Evolutionary conservation across 2,329 filamentous ascomycete species (phyloP), one percentile per base, ranked within the genome.

Genomic region (Pseudopyrenochaeta lycopersici): DNA sequence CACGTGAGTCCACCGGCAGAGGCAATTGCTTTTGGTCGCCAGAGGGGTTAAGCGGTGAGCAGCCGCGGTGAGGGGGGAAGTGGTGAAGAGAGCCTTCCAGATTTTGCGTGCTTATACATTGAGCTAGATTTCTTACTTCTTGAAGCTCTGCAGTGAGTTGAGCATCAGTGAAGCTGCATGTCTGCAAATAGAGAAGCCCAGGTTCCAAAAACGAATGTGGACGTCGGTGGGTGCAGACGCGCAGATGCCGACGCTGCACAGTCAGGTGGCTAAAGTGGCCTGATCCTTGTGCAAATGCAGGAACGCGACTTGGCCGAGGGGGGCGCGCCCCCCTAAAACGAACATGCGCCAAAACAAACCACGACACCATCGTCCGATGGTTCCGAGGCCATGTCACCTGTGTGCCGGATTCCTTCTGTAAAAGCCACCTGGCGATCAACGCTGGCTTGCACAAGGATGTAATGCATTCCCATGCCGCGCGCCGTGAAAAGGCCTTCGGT

Each of bases 61-160:
- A n/a, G n/a, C n/a, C 20, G 39, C 36, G 33, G 48, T 56, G 43
- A 52, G 52, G 31, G 44, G 42, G 32, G 38, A 42, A 39, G 40
- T 38, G 46, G 49, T 55, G 49, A 56, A 30, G 42, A 29, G 35
- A 45, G 49, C 53, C 55, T 51, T 46, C 40, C 46, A 29, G 27
- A 21, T n/a, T 17, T 40, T 35, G 46, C 43, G 48, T 46, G 30
- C 18, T 27, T 23, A 49, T 32, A 47, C 49, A 56, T 56, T 44
- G 23, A 18, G 27, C 17, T 17, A 9, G 17, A n/a, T 35, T 14
- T 17, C n/a, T 14, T n/a, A 7, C n/a, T 9, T 12, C 20, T 7
- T 36, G 14, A 7, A 17, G 33, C 36, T 7, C 4, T 3, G 7
- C 2, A 4, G 21, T 7, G 21, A 14, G n/a, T 20, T 23, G 21